These are phyloP conservation scores for Daldinia concentrica DNA, from an alignment of 495 filamentous ascomycete genomes.

Conservation along the genomic window DNA sequence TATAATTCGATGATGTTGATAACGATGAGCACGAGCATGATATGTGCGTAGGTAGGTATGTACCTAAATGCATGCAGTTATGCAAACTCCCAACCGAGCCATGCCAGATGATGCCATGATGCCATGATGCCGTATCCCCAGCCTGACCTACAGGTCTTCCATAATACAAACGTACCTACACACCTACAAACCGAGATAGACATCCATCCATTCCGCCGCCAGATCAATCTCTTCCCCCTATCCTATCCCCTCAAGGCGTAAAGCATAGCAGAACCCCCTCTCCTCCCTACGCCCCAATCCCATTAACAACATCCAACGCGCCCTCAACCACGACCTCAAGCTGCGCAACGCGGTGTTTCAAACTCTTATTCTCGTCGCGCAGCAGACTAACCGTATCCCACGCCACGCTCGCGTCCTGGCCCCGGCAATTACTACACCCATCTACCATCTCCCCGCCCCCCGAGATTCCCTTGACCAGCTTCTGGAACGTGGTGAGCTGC, in stretches of 20 bases:
- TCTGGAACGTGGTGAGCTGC: constrained; percentile 60
- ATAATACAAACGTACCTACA: neutral
- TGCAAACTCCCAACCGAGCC: constrained; percentile 5
- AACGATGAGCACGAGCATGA: neutral
- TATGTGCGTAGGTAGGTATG: neutral
- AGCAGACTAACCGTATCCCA: constrained; percentile 76
- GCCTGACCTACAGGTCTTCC: neutral
- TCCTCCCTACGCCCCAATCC: constrained; percentile 45
- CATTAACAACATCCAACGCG: constrained; percentile 71
- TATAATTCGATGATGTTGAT: neutral
- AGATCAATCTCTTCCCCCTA: too few relatives aligned
- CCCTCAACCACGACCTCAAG: constrained; percentile 76
- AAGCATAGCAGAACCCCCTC: too few relatives aligned
- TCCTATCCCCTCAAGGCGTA: neutral
- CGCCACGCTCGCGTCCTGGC: constrained; percentile 69
- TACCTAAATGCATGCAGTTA: neutral
- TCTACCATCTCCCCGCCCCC: constrained; percentile 55
- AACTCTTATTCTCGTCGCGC: constrained; percentile 74
- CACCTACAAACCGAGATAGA: neutral
- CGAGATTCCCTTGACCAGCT: constrained; percentile 59
- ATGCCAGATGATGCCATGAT: constrained; percentile 21
- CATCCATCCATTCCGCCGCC: too few relatives aligned
- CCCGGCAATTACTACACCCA: constrained; percentile 68
- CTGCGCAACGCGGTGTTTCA: constrained; percentile 73
- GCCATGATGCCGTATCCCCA: neutral